A percentile compares a stretch with the other conserved stretches of the same genome.
phyloP scores from a whole-genome alignment of 176 grass and related monocot species.

The Puccinellia tenuiflora region DNA sequence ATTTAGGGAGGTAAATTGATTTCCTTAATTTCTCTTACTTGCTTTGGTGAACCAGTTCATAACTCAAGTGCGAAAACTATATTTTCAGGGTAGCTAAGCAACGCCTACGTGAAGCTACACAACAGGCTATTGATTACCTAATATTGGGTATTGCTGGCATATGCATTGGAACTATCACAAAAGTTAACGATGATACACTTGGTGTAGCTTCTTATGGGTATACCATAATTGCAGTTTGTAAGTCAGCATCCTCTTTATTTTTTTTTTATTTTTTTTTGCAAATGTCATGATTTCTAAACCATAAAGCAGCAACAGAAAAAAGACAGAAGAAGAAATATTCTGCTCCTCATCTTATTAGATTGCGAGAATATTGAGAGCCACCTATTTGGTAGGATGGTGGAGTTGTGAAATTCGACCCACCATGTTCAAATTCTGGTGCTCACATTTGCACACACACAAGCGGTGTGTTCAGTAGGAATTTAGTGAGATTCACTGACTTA shows the following conservation, averaged over 20 bases:
- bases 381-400: neutral
- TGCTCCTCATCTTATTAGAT: neutral
- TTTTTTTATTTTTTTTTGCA: too few relatives aligned
- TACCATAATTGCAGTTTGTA: constrained; percentile 73
- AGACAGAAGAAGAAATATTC: neutral
- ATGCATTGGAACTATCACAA: constrained; percentile 66
- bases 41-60: constrained; percentile 16
- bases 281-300: neutral
- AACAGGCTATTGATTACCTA: constrained; percentile 55
- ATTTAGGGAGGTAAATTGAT: constrained; percentile 64
- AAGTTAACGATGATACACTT: constrained; percentile 56
- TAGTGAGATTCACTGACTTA: neutral
- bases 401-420: neutral
- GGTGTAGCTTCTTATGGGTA: constrained; percentile 60
- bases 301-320: constrained; percentile 3
- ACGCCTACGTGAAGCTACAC: constrained; percentile 47
- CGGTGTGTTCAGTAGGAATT: neutral
- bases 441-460: neutral
- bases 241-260: constrained; percentile 35
- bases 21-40: neutral
- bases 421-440: neutral
- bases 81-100: constrained; percentile 58
- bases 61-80: constrained; percentile 20
- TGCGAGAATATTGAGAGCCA: neutral
- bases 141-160: constrained; percentile 70